A percentile compares a stretch with the other conserved stretches of the same genome.
phyloP scores from a whole-genome alignment of 2,329 filamentous ascomycete species.

The Fusarium metavorans region DNA sequence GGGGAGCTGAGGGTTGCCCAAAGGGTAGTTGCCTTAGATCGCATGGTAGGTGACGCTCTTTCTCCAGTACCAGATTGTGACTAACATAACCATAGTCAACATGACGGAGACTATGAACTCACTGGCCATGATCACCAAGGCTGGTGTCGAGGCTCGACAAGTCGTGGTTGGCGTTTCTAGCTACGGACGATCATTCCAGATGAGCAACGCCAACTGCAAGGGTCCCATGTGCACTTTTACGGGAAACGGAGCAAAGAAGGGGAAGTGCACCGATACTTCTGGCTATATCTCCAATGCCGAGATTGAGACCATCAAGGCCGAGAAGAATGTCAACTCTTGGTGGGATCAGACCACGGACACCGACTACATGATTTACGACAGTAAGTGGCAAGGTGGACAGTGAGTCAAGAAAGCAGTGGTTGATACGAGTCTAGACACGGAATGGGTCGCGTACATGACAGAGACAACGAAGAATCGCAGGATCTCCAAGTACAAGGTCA shows the following conservation, averaged over 20 bases:
- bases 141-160: conserved; percentile 46
- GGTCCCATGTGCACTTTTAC: conserved; percentile 43
- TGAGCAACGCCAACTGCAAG: conserved; percentile 46
- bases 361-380: conserved; percentile 40
- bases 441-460: conserved; percentile 45
- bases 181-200: conserved; percentile 51
- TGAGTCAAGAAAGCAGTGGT: no score
- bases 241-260: conserved; percentile 19
- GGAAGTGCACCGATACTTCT: conserved; percentile 29
- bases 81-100: conserved; percentile 41
- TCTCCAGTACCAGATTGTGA: background rate
- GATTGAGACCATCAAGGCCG: conserved; percentile 23
- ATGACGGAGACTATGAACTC: conserved; percentile 49
- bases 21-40: conserved; percentile 50
- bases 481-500: conserved; percentile 1
- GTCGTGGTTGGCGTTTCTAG: conserved; percentile 48
- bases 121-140: conserved; percentile 51
- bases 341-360: conserved; percentile 9
- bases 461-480: conserved; percentile 30
- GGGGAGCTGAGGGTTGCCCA: conserved; percentile 38
- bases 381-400: background rate
- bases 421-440: background rate
- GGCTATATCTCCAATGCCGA: conserved; percentile 51
- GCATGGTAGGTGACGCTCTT: conserved; percentile 27
- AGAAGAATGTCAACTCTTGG: conserved; percentile 27